A percentile compares a stretch with the other conserved stretches of the same genome.
phyloP scores from a whole-genome alignment of 2,329 filamentous ascomycete genomes.

The Talaromyces piceae region DNA sequence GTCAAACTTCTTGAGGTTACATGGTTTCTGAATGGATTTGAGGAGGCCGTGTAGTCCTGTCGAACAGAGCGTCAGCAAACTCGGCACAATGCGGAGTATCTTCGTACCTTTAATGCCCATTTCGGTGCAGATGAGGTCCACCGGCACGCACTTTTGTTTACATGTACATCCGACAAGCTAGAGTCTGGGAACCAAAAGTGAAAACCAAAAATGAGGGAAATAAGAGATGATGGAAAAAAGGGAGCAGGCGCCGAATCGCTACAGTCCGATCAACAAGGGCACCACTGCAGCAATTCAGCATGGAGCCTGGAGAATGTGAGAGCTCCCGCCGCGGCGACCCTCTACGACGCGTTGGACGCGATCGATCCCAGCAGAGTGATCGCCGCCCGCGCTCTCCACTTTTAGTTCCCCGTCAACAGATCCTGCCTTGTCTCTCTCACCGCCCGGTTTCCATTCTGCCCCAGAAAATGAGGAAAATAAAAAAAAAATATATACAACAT shows the following conservation, averaged over 20 bases:
- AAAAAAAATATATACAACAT: too few species aligned
- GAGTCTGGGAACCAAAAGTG: constrained; percentile 6
- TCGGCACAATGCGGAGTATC: constrained; percentile 9
- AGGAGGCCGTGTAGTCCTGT: constrained; percentile 79
- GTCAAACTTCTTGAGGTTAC: constrained; percentile 74
- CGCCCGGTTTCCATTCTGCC: constrained; percentile 27
- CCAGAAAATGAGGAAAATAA: too few species aligned
- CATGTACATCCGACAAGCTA: constrained; percentile 13
- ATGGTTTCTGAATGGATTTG: constrained; percentile 91
- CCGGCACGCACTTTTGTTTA: constrained; percentile 22
- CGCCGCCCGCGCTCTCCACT: background rate
- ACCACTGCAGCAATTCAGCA: background rate
- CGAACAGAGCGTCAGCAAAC: background rate
- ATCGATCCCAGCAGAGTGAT: background rate
- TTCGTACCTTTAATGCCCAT: constrained; percentile 41
- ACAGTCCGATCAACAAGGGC: constrained; percentile 1
- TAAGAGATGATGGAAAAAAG: constrained; percentile 3
- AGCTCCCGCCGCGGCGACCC: constrained; percentile 2
- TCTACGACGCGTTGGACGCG: constrained; percentile 10
- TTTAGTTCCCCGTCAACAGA: background rate
- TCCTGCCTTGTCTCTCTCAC: constrained; percentile 17
- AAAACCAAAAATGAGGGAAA: constrained; percentile 11
- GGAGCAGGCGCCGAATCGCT: background rate
- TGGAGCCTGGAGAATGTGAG: constrained; percentile 6
- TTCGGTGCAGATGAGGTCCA: constrained; percentile 22